Evolutionary conservation across 2,329 filamentous ascomycete species (phyloP), one percentile per base, ranked within the genome.

Genomic region (Ceratocystis smalleyi): DNA sequence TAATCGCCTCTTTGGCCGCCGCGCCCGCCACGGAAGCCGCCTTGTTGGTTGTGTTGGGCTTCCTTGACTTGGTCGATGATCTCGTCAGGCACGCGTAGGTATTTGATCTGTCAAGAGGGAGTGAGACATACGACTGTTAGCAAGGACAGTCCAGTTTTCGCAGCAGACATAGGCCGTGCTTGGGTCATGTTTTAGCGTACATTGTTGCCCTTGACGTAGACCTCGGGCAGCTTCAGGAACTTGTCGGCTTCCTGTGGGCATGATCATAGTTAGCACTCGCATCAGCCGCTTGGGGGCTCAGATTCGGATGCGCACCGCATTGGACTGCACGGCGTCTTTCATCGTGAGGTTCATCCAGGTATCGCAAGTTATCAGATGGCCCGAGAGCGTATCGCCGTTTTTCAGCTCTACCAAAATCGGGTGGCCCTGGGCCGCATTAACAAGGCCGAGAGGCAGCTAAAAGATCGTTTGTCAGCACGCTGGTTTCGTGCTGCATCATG

Each of bases 331-430:
- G 24, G 99, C 95, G 75, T 97, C 94, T 75, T 94, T 95, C 69
- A 99, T 77, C 1, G 92, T 97, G 70, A 99, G 79, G 77, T 99
- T 99, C 94, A 99, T 99, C 91, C 94, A 99, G 60, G 92, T 99
- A 75, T 99, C 94, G 84, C 92, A 99, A 75, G 87, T 90, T 74
- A 96, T 88, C 66, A 99, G 80, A 73, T 96, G 91, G 68, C 94
- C 94, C 77, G 97, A 99, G 67, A 99, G 83, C 0, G 94, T 97
- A 77, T 99, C 91, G 77, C 91, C 91, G 72, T 92, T 95, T 81
- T 96, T 96, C 69, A 96, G 87, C 79, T 96, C 91, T 69, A 96
- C 91, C 65, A 96, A 86, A 88, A 96, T 97, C 3, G 94, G 92
- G 74, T 96, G 90, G 81, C 94, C 94, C 79, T 96, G 91, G 69